Conservation (phyloP, 176 grass and related monocot genomes). For the Alopecurus myosuroides region DNA sequence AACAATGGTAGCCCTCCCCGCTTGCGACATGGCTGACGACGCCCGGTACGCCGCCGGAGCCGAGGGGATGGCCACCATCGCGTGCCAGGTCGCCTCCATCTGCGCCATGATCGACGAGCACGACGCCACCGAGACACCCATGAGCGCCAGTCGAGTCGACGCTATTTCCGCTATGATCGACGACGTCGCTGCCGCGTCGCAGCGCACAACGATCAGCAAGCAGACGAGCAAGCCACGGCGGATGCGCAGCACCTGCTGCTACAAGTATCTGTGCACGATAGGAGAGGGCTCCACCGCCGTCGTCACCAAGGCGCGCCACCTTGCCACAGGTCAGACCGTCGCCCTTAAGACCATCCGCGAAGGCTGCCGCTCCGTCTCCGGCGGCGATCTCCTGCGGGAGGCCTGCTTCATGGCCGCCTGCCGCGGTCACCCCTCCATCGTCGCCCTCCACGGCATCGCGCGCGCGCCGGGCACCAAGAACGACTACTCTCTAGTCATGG, state of each 20-base stretch:
- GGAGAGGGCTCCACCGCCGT: not conserved
- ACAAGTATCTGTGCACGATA: not conserved
- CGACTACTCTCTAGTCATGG: conserved; percentile 5
- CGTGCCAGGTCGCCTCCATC: not conserved
- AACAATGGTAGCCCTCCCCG: not conserved
- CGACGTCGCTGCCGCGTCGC: not conserved
- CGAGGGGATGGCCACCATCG: not conserved
- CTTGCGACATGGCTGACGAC: not conserved
- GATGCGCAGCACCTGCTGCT: not conserved
- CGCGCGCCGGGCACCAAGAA: not conserved
- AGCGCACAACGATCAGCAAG: not conserved
- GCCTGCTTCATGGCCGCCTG: conserved; percentile 4
- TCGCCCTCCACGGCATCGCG: not conserved
- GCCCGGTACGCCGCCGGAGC: not conserved
- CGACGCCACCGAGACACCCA: not conserved
- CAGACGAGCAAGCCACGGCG: not conserved
- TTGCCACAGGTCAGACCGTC: not conserved
- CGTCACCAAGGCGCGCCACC: not conserved
- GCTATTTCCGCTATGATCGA: conserved; percentile 6
- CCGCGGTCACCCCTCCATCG: not conserved
- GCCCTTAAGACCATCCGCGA: not conserved
- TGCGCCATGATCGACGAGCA: not conserved
- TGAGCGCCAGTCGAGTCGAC: not conserved
- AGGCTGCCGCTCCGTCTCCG: not conserved
- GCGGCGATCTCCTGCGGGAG: not conserved